These are phyloP conservation scores for Cymodocea nodosa DNA, from an alignment of 116 monocot species.

Conservation along the genomic window DNA sequence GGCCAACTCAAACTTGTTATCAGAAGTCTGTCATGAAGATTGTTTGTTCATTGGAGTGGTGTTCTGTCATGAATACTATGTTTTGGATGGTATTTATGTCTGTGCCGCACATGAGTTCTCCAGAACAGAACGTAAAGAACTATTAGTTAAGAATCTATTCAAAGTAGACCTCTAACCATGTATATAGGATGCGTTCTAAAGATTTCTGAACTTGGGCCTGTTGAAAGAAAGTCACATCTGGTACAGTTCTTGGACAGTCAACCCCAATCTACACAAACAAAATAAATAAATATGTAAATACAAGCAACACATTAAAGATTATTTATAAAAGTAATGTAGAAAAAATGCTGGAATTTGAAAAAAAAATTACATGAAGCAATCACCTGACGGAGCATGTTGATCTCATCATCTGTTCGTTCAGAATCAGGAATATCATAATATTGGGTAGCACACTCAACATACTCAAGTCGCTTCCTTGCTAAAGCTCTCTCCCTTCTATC, in stretches of 20 bases:
- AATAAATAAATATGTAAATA: not conserved
- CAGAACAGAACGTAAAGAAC: no score
- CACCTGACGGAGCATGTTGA: constrained; percentile 99
- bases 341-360: constrained; percentile 1
- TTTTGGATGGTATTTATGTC: no score
- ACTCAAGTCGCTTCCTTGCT: constrained; percentile 77
- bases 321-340: not conserved
- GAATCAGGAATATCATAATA: constrained; percentile 91
- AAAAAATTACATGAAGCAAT: not conserved
- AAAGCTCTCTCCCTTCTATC: constrained; percentile 91
- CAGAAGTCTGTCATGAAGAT: no score
- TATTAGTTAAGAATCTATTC: not conserved
- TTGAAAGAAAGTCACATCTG: constrained; percentile 97
- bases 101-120: no score
- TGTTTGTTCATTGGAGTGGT: no score
- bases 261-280: constrained; percentile 59
- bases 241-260: constrained; percentile 99
- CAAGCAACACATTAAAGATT: not conserved
- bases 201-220: constrained; percentile 88
- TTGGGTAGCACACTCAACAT: constrained; percentile 91
- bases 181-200: constrained; percentile 89
- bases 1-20: no score
- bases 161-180: constrained; percentile 54
- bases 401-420: constrained; percentile 95
- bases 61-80: no score